Base-by-base conservation (phyloP, 495 filamentous ascomycete species). In the Penicillium paxilli region DNA sequence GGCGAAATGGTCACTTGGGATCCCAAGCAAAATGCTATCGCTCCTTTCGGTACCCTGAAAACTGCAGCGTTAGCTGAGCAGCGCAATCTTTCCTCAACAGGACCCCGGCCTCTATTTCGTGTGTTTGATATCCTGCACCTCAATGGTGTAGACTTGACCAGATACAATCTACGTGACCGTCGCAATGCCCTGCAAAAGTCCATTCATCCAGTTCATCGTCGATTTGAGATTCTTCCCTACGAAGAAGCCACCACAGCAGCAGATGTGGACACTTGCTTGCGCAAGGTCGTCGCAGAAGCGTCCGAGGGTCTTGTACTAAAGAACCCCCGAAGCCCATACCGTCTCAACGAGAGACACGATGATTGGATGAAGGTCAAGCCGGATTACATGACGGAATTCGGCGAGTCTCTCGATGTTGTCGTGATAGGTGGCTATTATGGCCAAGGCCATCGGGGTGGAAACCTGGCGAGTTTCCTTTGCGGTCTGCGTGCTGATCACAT, bases 1-100 rank as follows among this genome's bases (percentile, higher is more conserved):
- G 94, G 94, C 9, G 94, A 98, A 69, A 98, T 98, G 94, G 90
- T 98, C 48, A 96, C 92, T 8, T 98, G 95, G 95, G 91, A 98
- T 66, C 86, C 91, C n/a, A 85, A 88, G 45, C 74, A 89, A 46
- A 86, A 96, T 69, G 84, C 85, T 47, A 88, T 92, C 35, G 86
- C 96, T 32, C 86, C 87, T 2, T 98, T 98, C 62, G 94, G 94
- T 5, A 96, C 90, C 0, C 77, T 98, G 23, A 98, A 98, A 68
- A 92, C 91, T 8, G 94, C 93, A 8, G 95, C 93, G 0, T 62
- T 96, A 19, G 85, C 85, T 0, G 86, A 90, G 63, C 87, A 91
- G 62, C 82, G 85, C 59, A 94, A 96, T 62, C 89, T 87, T 0
- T 88, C 83, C 49, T 74, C 82, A 1, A 85, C 74, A 25, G 90